These are phyloP conservation scores for Xylariaceae sp. DNA, from an alignment of 2,329 filamentous ascomycete genomes.

Conservation along the genomic window DNA sequence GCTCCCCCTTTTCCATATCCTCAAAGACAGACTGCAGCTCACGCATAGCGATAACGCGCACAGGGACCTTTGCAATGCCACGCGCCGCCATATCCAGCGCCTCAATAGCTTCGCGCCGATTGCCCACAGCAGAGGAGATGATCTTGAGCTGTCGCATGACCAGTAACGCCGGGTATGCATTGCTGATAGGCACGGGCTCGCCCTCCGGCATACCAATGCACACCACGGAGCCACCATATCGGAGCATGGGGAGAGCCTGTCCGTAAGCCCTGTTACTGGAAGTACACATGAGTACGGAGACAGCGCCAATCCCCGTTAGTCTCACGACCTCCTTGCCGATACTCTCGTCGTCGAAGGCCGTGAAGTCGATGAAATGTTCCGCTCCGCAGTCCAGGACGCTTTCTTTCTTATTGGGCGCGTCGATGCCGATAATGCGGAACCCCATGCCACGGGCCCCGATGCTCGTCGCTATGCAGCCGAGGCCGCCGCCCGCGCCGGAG, in stretches of 20 bases:
- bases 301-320: conserved; percentile 17
- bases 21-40: conserved; percentile 18
- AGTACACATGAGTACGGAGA: conserved; percentile 17
- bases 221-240: conserved; percentile 17
- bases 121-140: conserved; percentile 12
- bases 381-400: conserved; percentile 14
- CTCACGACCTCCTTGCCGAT: conserved; percentile 18
- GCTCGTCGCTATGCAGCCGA: conserved; percentile 16
- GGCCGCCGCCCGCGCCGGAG: conserved; percentile 19
- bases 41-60: conserved; percentile 14
- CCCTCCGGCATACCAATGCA: conserved; percentile 20
- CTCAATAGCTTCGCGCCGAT: conserved; percentile 18
- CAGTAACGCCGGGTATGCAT: conserved; percentile 6
- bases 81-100: conserved; percentile 16
- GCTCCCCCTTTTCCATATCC: conserved; percentile 8
- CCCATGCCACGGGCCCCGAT: conserved; percentile 15
- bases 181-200: conserved; percentile 11
- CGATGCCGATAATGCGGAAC: conserved; percentile 19
- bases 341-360: conserved; percentile 9
- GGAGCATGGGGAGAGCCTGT: conserved; percentile 15
- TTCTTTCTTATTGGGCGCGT: conserved; percentile 14
- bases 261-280: conserved; percentile 17
- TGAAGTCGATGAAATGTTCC: conserved; percentile 20
- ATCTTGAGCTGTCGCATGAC: conserved; percentile 9
- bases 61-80: conserved; percentile 15